These are phyloP conservation scores for Pseudotsuga menziesii DNA, from an alignment of 75 land plant genomes.

Conservation along the genomic window DNA sequence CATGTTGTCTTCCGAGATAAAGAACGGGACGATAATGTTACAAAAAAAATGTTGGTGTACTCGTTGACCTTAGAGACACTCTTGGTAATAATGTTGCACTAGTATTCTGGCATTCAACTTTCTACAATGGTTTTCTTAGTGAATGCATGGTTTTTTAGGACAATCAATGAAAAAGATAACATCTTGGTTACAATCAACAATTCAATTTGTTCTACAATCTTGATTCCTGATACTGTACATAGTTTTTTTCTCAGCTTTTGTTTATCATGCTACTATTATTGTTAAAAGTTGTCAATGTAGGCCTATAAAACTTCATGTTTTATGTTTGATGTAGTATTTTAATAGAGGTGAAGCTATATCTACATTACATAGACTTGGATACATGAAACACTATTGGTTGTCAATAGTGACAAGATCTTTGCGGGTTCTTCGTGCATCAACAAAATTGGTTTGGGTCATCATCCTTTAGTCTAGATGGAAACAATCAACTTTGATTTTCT, in stretches of 20 bases:
- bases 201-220: conserved; percentile 30
- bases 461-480: not conserved
- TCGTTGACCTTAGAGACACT: no score
- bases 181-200: conserved; percentile 63
- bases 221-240: conserved; percentile 1
- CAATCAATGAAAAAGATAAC: conserved; percentile 75
- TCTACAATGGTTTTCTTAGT: conserved; percentile 49
- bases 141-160: conserved; percentile 59
- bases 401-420: conserved; percentile 9
- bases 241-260: not conserved
- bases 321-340: conserved; percentile 1
- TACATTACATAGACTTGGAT: not conserved
- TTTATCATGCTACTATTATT: not conserved
- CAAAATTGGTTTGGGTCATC: conserved; percentile 6
- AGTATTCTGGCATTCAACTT: conserved; percentile 39
- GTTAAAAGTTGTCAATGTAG: not conserved
- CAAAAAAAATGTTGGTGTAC: no score
- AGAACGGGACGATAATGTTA: no score
- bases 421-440: conserved; percentile 4
- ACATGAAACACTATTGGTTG: conserved; percentile 9
- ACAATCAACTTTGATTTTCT: conserved; percentile 4
- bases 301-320: conserved; percentile 3
- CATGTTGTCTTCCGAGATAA: no score
- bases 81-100: conserved; percentile 49
- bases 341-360: not conserved